A percentile compares a stretch with the other conserved stretches of the same genome.
phyloP scores from a whole-genome alignment of 2,329 filamentous ascomycete species.

The Curvularia eragrostidis region DNA sequence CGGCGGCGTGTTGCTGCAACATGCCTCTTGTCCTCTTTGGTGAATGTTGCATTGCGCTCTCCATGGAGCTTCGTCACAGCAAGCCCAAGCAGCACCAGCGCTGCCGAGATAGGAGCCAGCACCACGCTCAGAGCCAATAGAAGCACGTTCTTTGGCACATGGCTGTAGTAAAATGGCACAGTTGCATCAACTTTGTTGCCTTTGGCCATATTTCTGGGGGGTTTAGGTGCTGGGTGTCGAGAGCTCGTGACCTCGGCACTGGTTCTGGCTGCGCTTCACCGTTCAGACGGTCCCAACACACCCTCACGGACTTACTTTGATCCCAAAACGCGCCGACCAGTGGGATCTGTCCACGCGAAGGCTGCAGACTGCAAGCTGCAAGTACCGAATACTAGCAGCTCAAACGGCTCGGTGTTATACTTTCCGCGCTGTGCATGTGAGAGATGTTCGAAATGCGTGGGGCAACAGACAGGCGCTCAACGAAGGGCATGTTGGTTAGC shows the following conservation, averaged over 20 bases:
- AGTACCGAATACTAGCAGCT: constrained; percentile 19
- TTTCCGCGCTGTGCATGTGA: constrained; percentile 21
- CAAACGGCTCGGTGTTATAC: constrained; percentile 20
- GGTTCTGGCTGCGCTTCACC: constrained; percentile 15
- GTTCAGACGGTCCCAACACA: constrained; percentile 13
- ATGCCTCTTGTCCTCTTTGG: constrained; percentile 28
- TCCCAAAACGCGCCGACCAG: constrained; percentile 7
- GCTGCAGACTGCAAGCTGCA: constrained; percentile 17
- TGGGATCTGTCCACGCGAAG: constrained; percentile 1
- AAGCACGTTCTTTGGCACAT: constrained; percentile 57
- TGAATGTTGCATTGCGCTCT: constrained; percentile 21
- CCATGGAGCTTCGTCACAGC: constrained; percentile 29
- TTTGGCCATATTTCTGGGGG: constrained; percentile 20
- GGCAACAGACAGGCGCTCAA: constrained; percentile 4
- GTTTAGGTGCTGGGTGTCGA: constrained; percentile 2
- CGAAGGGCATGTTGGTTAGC: constrained; percentile 2
- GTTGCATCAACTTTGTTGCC: constrained; percentile 12
- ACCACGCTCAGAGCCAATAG: constrained; percentile 55
- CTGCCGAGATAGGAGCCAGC: constrained; percentile 58
- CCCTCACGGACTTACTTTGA: constrained; percentile 13
- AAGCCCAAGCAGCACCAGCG: constrained; percentile 32
- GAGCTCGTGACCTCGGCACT: constrained; percentile 27
- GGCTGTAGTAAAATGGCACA: constrained; percentile 44
- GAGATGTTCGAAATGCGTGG: constrained; percentile 20
- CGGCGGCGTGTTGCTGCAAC: constrained; percentile 29